A percentile compares a stretch with the other conserved stretches of the same genome.
These are phyloP conservation scores for Aspergillus ochraceus DNA, from an alignment of 2,329 filamentous ascomycete species.

Conservation along the genomic window DNA sequence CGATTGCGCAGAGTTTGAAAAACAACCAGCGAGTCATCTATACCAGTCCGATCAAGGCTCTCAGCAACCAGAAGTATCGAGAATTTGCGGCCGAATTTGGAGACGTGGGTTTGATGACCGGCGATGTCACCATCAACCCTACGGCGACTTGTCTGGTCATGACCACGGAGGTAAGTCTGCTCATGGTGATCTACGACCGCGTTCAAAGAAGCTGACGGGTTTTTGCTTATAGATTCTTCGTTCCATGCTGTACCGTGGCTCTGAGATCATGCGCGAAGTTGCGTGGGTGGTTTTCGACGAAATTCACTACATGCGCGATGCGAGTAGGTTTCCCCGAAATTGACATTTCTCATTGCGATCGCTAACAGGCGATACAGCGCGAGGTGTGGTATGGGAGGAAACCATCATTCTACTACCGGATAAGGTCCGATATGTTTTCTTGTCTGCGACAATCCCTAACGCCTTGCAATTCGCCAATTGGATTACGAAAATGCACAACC, in stretches of 20 bases:
- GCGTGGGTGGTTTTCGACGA: slow-evolving; percentile 99
- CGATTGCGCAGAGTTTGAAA: slow-evolving; percentile 94
- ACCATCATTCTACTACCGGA: slow-evolving; percentile 97
- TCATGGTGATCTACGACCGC: neutral
- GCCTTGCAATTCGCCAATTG: slow-evolving; percentile 99
- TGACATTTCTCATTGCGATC: neutral
- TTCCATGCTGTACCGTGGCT: slow-evolving; percentile 96
- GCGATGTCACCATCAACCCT: slow-evolving; percentile 98
- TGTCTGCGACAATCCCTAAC: slow-evolving; percentile 97
- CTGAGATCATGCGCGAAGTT: slow-evolving; percentile 99
- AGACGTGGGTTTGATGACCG: slow-evolving; percentile 96
- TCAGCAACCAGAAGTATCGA: slow-evolving; percentile 98
- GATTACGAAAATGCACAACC: slow-evolving; percentile 97
- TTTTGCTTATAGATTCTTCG: slow-evolving; percentile 68
- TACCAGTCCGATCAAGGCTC: slow-evolving; percentile 96
- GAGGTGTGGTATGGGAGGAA: slow-evolving; percentile 98
- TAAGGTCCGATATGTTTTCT: slow-evolving; percentile 97
- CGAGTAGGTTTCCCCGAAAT: slow-evolving; percentile 46
- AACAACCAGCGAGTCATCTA: slow-evolving; percentile 98
- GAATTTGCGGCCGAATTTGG: slow-evolving; percentile 96
- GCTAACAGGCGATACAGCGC: slow-evolving; percentile 44
- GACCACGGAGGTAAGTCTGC: slow-evolving; percentile 72
- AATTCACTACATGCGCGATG: slow-evolving; percentile 97
- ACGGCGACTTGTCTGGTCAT: slow-evolving; percentile 97
- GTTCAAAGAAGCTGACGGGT: slow-evolving; percentile 10